Evolutionary conservation across 2,329 filamentous ascomycete species (phyloP).

Genomic region (Piedraia hortae): DNA sequence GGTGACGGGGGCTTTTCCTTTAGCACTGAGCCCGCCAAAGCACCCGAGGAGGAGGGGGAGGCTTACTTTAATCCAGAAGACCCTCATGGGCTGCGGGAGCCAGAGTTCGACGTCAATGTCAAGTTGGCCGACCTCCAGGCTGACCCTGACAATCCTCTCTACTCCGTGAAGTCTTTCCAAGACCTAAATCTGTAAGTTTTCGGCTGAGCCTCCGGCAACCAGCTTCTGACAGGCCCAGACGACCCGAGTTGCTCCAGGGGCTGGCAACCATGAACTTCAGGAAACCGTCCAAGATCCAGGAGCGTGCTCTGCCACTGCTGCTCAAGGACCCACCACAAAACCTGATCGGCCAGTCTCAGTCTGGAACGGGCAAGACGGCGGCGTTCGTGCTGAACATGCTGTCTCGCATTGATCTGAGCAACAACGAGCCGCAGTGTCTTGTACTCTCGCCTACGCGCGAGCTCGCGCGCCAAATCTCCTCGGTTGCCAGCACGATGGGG

Average conservation of each 20-base stretch:
- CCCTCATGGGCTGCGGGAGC: constrained; percentile 29
- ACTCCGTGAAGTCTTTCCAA: constrained; percentile 58
- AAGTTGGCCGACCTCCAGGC: constrained; percentile 72
- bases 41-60: no score
- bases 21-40: no score
- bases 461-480: constrained; percentile 77
- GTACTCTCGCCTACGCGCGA: constrained; percentile 82
- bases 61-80: no score
- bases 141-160: constrained; percentile 65
- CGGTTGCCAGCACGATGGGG: constrained; percentile 61
- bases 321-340: constrained; percentile 66
- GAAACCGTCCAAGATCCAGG: constrained; percentile 95
- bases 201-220: neutral
- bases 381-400: constrained; percentile 86
- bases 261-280: constrained; percentile 61
- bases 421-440: constrained; percentile 53
- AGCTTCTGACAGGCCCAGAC: constrained; percentile 14
- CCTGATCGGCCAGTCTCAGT: constrained; percentile 97
- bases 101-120: constrained; percentile 69
- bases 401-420: constrained; percentile 50
- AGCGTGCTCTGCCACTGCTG: constrained; percentile 73
- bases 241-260: constrained; percentile 42
- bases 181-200: constrained; percentile 56
- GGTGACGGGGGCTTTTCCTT: no score
- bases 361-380: constrained; percentile 90